Evolutionary conservation across 257 asterid genomes (phyloP).

Genomic region (Parsonsia alboflavescens): DNA sequence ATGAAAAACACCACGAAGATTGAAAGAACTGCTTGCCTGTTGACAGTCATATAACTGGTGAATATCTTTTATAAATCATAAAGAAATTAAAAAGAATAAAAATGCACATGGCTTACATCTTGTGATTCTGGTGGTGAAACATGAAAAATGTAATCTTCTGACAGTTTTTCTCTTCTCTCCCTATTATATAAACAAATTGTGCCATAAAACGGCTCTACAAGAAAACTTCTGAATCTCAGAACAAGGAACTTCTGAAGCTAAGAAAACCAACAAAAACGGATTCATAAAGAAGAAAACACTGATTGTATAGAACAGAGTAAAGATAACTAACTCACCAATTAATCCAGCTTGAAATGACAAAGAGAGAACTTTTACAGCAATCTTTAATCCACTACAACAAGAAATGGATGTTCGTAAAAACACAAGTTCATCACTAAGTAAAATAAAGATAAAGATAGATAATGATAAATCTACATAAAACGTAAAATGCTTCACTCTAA

Average conservation of each 20-base stretch:
- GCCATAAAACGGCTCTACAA: constrained; percentile 99
- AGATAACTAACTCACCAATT: constrained; percentile 70
- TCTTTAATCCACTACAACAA: constrained; percentile 80
- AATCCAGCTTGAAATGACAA: constrained; percentile 92
- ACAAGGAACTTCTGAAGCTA: constrained; percentile 26
- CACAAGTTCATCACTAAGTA: not conserved
- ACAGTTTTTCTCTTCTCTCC: constrained; percentile 99
- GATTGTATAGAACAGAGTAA: constrained; percentile 20
- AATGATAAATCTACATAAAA: not conserved
- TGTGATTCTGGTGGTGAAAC: constrained; percentile 62
- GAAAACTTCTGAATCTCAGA: constrained; percentile 62
- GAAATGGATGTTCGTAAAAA: constrained; percentile 11
- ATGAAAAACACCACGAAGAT: constrained; percentile 71
- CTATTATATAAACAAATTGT: constrained; percentile 93
- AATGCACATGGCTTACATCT: constrained; percentile 55
- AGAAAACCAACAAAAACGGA: constrained; percentile 25
- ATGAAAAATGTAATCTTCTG: constrained; percentile 87
- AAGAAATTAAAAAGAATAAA: constrained; percentile 5
- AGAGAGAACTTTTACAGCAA: constrained; percentile 91
- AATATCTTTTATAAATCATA: constrained; percentile 10
- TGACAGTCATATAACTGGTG: constrained; percentile 21
- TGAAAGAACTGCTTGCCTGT: constrained; percentile 62
- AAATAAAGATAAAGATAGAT: not conserved
- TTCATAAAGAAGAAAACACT: constrained; percentile 14
- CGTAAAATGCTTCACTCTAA: not conserved